phyloP scores from a whole-genome alignment of 1,284 basidiomycete genomes.

The Cutaneotrichosporon sp. region DNA sequence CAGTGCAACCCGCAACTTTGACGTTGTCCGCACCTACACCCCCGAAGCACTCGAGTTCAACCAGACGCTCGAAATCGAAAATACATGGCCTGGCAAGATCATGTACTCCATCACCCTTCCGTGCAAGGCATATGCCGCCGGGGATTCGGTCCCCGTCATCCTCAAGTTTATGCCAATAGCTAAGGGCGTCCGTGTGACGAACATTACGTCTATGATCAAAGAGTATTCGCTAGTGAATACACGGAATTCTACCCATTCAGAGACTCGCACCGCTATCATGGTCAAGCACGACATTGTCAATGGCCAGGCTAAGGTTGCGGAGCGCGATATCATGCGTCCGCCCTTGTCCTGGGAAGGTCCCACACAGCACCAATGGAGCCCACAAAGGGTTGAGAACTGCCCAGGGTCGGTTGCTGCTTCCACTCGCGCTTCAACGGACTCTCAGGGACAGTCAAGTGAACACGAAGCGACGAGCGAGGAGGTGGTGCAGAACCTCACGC shows the following conservation, averaged over 20 bases:
- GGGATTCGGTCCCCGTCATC: slow-evolving; percentile 71
- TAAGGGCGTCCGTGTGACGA: slow-evolving; percentile 73
- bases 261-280: slow-evolving; percentile 60
- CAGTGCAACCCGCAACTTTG: slow-evolving; percentile 59
- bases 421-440: no score
- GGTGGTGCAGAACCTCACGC: slow-evolving; percentile 25
- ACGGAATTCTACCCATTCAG: slow-evolving; percentile 58
- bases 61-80: slow-evolving; percentile 85
- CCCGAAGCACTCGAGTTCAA: slow-evolving; percentile 86
- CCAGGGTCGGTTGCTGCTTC: no score
- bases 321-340: slow-evolving; percentile 27
- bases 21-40: slow-evolving; percentile 67
- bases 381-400: neutral
- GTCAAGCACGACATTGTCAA: slow-evolving; percentile 66
- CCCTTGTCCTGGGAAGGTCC: slow-evolving; percentile 23
- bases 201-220: slow-evolving; percentile 64
- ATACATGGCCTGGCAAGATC: slow-evolving; percentile 92
- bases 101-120: slow-evolving; percentile 70
- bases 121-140: slow-evolving; percentile 72
- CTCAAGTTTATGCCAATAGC: slow-evolving; percentile 80
- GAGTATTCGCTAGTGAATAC: slow-evolving; percentile 66
- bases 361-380: neutral
- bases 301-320: slow-evolving; percentile 53
- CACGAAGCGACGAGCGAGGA: neutral
- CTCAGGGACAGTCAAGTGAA: no score